Evolutionary conservation across 1,139 yeast species (phyloP), one percentile per base, ranked within the genome.

Genomic region (Taphrina betulina): DNA sequence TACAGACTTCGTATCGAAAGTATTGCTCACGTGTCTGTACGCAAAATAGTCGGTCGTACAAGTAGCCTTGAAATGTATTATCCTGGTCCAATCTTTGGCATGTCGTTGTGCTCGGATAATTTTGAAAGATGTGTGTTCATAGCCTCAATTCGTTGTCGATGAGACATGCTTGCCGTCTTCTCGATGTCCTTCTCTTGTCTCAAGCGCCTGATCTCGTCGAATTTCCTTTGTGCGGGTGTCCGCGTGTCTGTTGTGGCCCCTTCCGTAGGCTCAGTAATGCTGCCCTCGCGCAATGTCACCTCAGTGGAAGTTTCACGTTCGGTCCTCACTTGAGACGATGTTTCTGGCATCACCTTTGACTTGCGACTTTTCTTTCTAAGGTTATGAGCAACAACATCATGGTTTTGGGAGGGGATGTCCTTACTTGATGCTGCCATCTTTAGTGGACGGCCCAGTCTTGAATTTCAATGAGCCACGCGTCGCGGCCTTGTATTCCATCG

Each of bases 81-180:
- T 8, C 48, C 54, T 7, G 54, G 58, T 2, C 58, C 48, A 33
- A 63, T 61, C 51, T 62, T 66, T 10, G 68, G 68, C 67, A 66
- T 65, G 26, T 66, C 68, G 46, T 66, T 58, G 50, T 65, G 67
- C 37, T 66, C 68, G 3, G 63, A 59, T 17, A 66, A 57, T 19
- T 59, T 58, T 24, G 62, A 58, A 19, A 66, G 59, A 35, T 65
- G 63, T 36, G 62, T 59, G 56, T 66, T 66, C 58, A 64, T 66
- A 14, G 64, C 66, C 17, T 64, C 60, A 0, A 65, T 60, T 22
- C 61, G 57, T 29, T 66, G 65, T 22, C 60, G 58, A 58, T 65
- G 65, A 10, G 66, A 61, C 52, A 62, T 61, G 10, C 61, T 50
- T 8, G 63, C 63, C 20, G 57, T 57, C 33, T 58, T 59, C 40